Percentiles rank a stretch among this genome's conserved stretches.
Evolutionary conservation across 495 filamentous ascomycete species (phyloP).

Genomic region (Penicillium soppii): DNA sequence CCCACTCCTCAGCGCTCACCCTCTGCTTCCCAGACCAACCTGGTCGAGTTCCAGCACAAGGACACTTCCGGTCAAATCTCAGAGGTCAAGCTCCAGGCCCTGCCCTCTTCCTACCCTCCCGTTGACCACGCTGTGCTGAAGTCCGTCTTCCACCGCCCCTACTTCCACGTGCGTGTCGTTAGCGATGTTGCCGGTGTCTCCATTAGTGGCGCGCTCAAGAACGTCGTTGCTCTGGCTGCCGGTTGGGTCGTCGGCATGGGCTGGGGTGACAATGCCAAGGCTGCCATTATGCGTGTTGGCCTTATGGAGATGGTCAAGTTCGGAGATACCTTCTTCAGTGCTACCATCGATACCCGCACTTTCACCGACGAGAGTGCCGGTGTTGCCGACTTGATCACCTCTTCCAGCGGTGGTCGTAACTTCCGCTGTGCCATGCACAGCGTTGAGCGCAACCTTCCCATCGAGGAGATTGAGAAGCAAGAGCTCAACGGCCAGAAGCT

Average conservation of each 20-base stretch:
- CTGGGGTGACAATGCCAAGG: constrained; percentile 98
- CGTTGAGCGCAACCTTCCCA: constrained; percentile 71
- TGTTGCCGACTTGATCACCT: constrained; percentile 94
- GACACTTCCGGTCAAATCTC: constrained; percentile 60
- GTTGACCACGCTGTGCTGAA: constrained; percentile 77
- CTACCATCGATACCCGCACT: constrained; percentile 73
- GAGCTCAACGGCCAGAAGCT: constrained; percentile 97
- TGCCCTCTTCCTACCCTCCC: constrained; percentile 77
- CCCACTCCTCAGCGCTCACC: constrained; percentile 62
- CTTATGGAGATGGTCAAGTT: constrained; percentile 95
- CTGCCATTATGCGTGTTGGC: constrained; percentile 93
- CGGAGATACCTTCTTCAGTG: constrained; percentile 85
- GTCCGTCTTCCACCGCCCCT: constrained; percentile 90
- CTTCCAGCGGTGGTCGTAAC: constrained; percentile 87
- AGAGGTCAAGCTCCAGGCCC: constrained; percentile 64
- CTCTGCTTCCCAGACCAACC: constrained; percentile 56
- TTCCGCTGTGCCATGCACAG: constrained; percentile 90
- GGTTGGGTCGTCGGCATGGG: constrained; percentile 94
- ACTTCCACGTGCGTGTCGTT: constrained; percentile 94
- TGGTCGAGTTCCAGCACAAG: constrained; percentile 62
- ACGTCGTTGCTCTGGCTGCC: constrained; percentile 91
- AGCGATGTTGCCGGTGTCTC: constrained; percentile 94
- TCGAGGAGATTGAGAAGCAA: constrained; percentile 82
- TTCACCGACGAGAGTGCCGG: constrained; percentile 97
- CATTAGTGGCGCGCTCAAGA: constrained; percentile 93